These are phyloP conservation scores for Paracoccidioides lutzii DNA, from an alignment of 2,329 filamentous ascomycete species.

Conservation along the genomic window DNA sequence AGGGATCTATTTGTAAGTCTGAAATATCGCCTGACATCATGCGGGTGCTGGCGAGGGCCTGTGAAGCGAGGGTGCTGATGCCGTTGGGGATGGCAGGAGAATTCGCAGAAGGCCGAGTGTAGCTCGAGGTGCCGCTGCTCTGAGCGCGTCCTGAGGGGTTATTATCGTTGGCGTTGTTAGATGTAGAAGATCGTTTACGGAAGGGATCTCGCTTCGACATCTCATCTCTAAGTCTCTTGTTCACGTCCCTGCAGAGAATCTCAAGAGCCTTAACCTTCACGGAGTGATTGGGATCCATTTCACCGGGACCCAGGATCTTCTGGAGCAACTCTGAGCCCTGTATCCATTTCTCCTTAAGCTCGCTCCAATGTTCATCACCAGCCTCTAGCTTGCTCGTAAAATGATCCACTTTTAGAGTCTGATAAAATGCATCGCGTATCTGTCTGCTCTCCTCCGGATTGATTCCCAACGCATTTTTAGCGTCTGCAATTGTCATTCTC, in stretches of 20 bases:
- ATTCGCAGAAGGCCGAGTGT: neutral
- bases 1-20: constrained; percentile 52
- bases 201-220: constrained; percentile 43
- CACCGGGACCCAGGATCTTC: constrained; percentile 39
- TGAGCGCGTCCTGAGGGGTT: constrained; percentile 7
- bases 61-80: constrained; percentile 32
- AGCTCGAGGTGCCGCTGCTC: neutral
- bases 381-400: constrained; percentile 64
- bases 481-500: constrained; percentile 60
- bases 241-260: constrained; percentile 59
- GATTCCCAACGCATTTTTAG: constrained; percentile 57
- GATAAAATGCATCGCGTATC: constrained; percentile 53
- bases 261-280: constrained; percentile 55
- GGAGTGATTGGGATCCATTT: constrained; percentile 40
- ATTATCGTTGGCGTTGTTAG: constrained; percentile 9
- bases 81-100: constrained; percentile 20
- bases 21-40: constrained; percentile 28
- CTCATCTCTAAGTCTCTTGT: constrained; percentile 63
- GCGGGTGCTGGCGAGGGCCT: constrained; percentile 31
- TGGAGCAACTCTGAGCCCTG: constrained; percentile 44
- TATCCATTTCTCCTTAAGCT: constrained; percentile 57
- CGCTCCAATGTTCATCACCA: constrained; percentile 57
- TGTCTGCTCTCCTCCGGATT: constrained; percentile 56
- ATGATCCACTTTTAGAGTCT: constrained; percentile 50
- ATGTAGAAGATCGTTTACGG: constrained; percentile 25